Evolutionary conservation across 2,329 filamentous ascomycete genomes (phyloP), one percentile per base, ranked within the genome.

Genomic region (Aspergillus tamarii): DNA sequence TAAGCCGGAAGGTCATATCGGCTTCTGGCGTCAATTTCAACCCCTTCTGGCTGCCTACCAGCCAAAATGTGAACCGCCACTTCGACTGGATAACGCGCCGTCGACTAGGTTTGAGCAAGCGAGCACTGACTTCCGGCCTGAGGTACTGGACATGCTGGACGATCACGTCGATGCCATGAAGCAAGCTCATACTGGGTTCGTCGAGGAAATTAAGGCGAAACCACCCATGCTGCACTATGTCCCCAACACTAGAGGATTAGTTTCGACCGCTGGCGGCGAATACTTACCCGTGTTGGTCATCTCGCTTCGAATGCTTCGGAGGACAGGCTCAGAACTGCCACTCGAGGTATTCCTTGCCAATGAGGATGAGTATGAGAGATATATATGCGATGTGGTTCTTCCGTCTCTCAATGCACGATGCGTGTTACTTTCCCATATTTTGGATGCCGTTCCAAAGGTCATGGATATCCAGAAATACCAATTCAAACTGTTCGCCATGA

Each of bases 401-500:
- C 78, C 80, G 0, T 74, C 75, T 0, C 63, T 83, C 26, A 79
- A 81, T 56, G 80, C 81, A 11, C 73, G 70, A 57, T 83, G 81
- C 59, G 60, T 82, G n/a, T 68, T 84, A 0, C 70, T 85, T 6
- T 78, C 78, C 2, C 75, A 78, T n/a, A 78, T 82, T 10, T 67
- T 84, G 5, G 67, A 74, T 16, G 69, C 69, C 1, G 69, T 74
- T 0, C 69, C 73, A 0, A 67, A 69, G 6, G 59, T 67, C 7
- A 68, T 75, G 32, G 68, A 76, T 14, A 77, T 84, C 56, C 69
- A 74, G 19, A 76, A 78, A 43, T 84, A 81, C 69, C 83, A 84
- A 65, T 78, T 82, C 68, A 85, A 85, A 66, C 73, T 77, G 1
- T 78, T 84, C 39, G 79, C 82, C 1, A 80, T 84, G 69, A 72